A percentile compares a stretch with the other conserved stretches of the same genome.
Conservation (phyloP, 2,329 filamentous ascomycete species). For the Phialemonium atrogriseum region DNA sequence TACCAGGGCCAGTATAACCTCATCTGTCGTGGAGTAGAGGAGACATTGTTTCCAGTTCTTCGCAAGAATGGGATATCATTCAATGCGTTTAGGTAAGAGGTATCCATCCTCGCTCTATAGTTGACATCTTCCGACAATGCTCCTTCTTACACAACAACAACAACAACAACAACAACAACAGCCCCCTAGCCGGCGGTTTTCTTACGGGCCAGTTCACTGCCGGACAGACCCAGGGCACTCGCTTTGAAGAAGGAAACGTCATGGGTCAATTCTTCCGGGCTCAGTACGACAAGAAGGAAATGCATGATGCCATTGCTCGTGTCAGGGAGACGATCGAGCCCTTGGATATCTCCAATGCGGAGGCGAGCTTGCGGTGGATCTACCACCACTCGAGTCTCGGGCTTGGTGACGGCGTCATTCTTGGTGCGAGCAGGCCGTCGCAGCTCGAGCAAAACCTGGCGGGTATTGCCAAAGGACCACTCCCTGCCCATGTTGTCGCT, state of each 20-base stretch:
- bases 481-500: not conserved
- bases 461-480: not conserved
- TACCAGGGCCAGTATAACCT: conserved; percentile 11
- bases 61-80: conserved; percentile 7
- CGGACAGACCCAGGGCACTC: conserved; percentile 11
- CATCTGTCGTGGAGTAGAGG: conserved; percentile 7
- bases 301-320: conserved; percentile 7
- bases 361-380: conserved; percentile 9
- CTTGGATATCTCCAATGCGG: conserved; percentile 8
- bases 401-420: conserved; percentile 4
- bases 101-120: too few relatives aligned
- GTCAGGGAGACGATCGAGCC: conserved; percentile 7
- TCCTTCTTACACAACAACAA: not conserved
- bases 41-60: conserved; percentile 3
- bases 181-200: conserved; percentile 11
- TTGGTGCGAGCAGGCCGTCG: conserved; percentile 2
- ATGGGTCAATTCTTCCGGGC: conserved; percentile 7
- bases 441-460: not conserved
- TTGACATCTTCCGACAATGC: too few relatives aligned
- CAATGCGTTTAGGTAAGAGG: conserved; percentile 6
- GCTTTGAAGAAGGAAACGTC: conserved; percentile 9
- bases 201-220: conserved; percentile 10
- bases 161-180: too few relatives aligned
- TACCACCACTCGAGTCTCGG: conserved; percentile 4
- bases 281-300: conserved; percentile 9